phyloP scores from a whole-genome alignment of 2,329 filamentous ascomycete genomes.

The Seiridium cupressi region DNA sequence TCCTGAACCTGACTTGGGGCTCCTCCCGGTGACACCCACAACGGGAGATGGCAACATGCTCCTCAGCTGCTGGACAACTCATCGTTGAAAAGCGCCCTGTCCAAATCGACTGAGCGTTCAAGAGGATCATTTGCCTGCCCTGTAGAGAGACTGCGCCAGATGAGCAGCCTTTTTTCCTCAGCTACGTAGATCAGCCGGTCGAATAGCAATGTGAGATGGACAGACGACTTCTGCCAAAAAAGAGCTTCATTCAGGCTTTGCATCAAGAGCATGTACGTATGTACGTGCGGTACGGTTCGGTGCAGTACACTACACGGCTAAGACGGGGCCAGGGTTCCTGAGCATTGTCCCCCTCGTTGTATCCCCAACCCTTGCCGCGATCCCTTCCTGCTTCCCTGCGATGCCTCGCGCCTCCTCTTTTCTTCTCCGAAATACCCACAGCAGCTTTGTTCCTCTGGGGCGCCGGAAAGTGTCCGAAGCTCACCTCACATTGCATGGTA shows the following conservation, averaged over 20 bases:
- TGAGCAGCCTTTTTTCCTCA: too few species aligned
- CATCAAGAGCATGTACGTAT: too few species aligned
- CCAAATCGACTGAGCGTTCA: too few species aligned
- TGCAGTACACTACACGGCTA: background rate
- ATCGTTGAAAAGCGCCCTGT: too few species aligned
- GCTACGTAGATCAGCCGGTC: too few species aligned
- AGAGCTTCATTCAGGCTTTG: too few species aligned
- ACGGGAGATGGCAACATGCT: background rate
- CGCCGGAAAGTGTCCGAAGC: background rate
- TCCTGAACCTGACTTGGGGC: too few species aligned
- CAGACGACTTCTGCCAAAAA: too few species aligned
- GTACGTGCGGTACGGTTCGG: too few species aligned
- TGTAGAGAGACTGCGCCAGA: too few species aligned
- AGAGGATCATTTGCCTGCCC: too few species aligned
- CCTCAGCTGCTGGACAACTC: background rate
- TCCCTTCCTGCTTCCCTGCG: slow-evolving; percentile 6
- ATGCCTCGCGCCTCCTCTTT: background rate
- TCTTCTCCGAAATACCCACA: slow-evolving; percentile 4
- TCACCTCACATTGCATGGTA: background rate
- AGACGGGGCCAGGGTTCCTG: slow-evolving; percentile 1
- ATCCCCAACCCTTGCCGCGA: slow-evolving; percentile 1
- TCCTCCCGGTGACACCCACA: slow-evolving; percentile 2
- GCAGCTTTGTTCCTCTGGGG: slow-evolving; percentile 2
- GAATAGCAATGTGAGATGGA: too few species aligned
- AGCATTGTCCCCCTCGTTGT: slow-evolving; percentile 6